phyloP scores from a whole-genome alignment of 176 grass and related monocot genomes.

The Zea mays region Zm-B73-REFERENCE-NAM-5.0 NC_050097.1:217621501-217622000 shows the following conservation, averaged over 20 bases:
- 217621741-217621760: conserved; percentile 92
- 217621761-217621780: conserved; percentile 86
- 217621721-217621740: conserved; percentile 78
- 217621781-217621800: conserved; percentile 51
- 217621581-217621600: conserved; percentile 76
- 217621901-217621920: not conserved
- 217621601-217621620: conserved; percentile 71
- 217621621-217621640: conserved; percentile 94
- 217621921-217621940: conserved; percentile 7
- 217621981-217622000: conserved; percentile 14
- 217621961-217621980: not conserved
- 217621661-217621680: conserved; percentile 87
- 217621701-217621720: conserved; percentile 75
- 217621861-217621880: not conserved
- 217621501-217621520: conserved; percentile 27
- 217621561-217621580: conserved; percentile 71
- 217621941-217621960: conserved; percentile 37
- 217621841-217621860: conserved; percentile 9
- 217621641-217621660: conserved; percentile 94
- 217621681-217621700: conserved; percentile 62
- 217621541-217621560: conserved; percentile 46
- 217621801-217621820: not conserved
- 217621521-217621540: conserved; percentile 37
- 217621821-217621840: not conserved
- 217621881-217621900: not conserved